phyloP scores from a whole-genome alignment of 805 yeast genomes.

The Nakazawaea laoshanensis region DNA sequence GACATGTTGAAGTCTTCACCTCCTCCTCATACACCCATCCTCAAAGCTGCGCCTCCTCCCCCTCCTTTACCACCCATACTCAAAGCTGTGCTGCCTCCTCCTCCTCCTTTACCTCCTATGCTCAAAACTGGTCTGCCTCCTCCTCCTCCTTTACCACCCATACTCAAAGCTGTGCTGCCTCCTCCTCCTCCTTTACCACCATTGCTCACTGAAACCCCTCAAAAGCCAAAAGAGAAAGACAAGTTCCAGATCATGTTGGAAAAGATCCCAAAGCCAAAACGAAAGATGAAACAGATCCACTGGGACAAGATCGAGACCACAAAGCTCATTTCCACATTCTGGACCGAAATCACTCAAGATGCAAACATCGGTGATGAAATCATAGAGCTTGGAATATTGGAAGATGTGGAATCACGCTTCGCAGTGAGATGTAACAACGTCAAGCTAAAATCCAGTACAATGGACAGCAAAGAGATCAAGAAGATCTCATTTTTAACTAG shows the following conservation, averaged over 20 bases:
- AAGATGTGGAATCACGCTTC: constrained; percentile 53
- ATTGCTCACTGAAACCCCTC: constrained; percentile 8
- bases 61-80: constrained; percentile 12
- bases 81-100: constrained; percentile 13
- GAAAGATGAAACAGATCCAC: constrained; percentile 67
- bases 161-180: constrained; percentile 11
- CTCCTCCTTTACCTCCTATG: constrained; percentile 18
- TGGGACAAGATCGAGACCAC: constrained; percentile 64
- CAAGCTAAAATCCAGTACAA: constrained; percentile 2
- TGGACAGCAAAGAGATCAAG: constrained; percentile 29
- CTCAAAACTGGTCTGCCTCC: constrained; percentile 18
- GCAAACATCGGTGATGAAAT: constrained; percentile 37
- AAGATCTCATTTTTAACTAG: constrained; percentile 68
- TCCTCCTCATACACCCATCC: no score
- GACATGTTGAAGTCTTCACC: constrained; percentile 18
- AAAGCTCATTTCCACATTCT: constrained; percentile 45
- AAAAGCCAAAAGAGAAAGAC: neutral
- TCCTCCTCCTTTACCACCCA: constrained; percentile 15
- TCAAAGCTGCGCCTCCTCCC: constrained; percentile 17
- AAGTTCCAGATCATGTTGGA: constrained; percentile 13
- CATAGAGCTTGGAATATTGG: constrained; percentile 51
- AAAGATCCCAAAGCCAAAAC: constrained; percentile 39
- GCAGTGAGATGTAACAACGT: constrained; percentile 24
- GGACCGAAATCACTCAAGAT: constrained; percentile 41
- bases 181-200: constrained; percentile 12